Base-by-base conservation (phyloP, 805 yeast genomes). In the Maudiozyma saulgeensis region DNA sequence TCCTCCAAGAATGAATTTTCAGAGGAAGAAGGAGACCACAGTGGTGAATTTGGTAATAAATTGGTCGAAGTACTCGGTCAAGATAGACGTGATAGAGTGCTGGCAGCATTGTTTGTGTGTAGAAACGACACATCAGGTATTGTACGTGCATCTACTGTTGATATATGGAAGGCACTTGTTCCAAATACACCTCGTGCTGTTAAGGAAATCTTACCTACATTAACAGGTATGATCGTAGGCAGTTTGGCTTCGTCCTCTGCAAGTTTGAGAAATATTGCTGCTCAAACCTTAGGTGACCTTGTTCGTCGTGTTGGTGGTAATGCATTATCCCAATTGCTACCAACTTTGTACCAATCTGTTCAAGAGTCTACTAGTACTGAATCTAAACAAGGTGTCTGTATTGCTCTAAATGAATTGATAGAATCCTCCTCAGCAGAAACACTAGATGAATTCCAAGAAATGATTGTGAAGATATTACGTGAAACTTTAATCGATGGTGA, bases 151-250 rank as follows among this genome's bases (percentile, higher is more conserved):
- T 86, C 95, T 25, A 82, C 98, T 12, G 80, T 87, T 51, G 96
- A 93, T 59, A 88, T 93, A 44, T 93, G 99, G 99, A 90, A 90
- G 70, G 88, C 96, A 0, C 74, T 93, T 62, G 97, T 93, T 46
- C 86, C 96, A 44, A 93, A 93, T 65, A 93, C 99, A 21, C 98
- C 99, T 41, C 81, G 86, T 62, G 87, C 96, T 3, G 84, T 93
- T 44, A 91, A 87, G 72, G 97, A 90, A 66, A 88, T 93, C 53
- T 68, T 93, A 53, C 95, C 96, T 31, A 75, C 88, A 5, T 78
- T 93, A 55, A 86, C 93, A 5, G 77, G 77, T 51, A 77, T 87
- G 59, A 82, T 93, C 60, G 87, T 93, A 51, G 79, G 82, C 56
- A 78, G 88, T 60, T 75, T 93, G 65, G 95, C 96, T 0, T 81